Conservation (phyloP, 495 filamentous ascomycete species). For the Aspergillus biplanus region DNA sequence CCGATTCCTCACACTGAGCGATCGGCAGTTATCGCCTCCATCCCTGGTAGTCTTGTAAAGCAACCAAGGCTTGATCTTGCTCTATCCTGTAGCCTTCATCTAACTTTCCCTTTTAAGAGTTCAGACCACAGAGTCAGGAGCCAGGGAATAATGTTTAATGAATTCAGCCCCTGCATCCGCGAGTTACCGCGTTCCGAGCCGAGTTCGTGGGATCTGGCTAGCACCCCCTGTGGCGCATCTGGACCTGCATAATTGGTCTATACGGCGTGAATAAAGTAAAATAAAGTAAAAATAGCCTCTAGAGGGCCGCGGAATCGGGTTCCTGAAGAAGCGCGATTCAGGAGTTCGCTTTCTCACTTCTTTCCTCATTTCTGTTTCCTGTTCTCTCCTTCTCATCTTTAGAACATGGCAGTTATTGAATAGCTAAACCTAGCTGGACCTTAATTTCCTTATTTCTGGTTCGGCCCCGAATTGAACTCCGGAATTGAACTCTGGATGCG, state of each 20-base stretch:
- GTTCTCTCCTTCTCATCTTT: too few species aligned
- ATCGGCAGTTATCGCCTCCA: too few species aligned
- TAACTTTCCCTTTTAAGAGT: too few species aligned
- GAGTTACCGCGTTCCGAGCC: not conserved
- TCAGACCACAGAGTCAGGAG: too few species aligned
- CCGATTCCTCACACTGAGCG: too few species aligned
- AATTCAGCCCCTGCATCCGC: not conserved
- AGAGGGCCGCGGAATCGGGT: not conserved
- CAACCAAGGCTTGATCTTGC: too few species aligned
- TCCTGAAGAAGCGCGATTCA: not conserved
- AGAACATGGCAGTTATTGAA: too few species aligned
- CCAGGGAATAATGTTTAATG: too few species aligned
- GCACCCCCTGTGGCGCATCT: conserved; percentile 1
- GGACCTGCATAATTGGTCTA: conserved; percentile 1
- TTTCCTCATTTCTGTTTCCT: too few species aligned
- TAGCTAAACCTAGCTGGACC: not conserved
- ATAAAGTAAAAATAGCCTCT: not conserved
- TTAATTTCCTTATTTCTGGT: not conserved
- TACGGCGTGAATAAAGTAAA: not conserved
- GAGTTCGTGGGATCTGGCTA: not conserved
- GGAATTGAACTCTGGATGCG: not conserved
- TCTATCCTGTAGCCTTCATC: too few species aligned
- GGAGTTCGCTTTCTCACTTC: too few species aligned
- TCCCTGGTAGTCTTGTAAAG: too few species aligned
- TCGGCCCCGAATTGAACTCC: not conserved